phyloP scores from a whole-genome alignment of 2,329 filamentous ascomycete genomes.

The Cladosporium halotolerans region DNA sequence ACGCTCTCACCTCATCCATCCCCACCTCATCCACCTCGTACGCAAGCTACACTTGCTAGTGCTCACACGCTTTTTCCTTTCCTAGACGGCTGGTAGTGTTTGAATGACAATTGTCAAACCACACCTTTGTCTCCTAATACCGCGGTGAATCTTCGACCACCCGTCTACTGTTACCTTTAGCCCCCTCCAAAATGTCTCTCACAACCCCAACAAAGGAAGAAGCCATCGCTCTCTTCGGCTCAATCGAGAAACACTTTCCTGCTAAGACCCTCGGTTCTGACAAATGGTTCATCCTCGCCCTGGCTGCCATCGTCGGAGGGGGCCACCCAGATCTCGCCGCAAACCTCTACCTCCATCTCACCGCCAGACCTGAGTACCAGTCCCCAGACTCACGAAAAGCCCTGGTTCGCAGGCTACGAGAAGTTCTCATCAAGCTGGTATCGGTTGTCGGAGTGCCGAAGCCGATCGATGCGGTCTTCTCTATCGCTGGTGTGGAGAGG shows the following conservation, averaged over 20 bases:
- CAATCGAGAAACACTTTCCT: slow-evolving; percentile 40
- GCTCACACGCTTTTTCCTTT: too few species aligned
- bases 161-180: background rate
- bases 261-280: slow-evolving; percentile 36
- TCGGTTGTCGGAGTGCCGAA: slow-evolving; percentile 56
- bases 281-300: slow-evolving; percentile 42
- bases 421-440: slow-evolving; percentile 54
- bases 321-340: slow-evolving; percentile 47
- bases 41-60: too few species aligned
- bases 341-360: slow-evolving; percentile 52
- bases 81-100: too few species aligned
- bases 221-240: slow-evolving; percentile 31
- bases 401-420: slow-evolving; percentile 48
- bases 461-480: slow-evolving; percentile 54
- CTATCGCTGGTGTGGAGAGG: slow-evolving; percentile 47
- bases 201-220: slow-evolving; percentile 5
- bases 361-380: slow-evolving; percentile 41
- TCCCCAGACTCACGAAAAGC: slow-evolving; percentile 40
- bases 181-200: background rate
- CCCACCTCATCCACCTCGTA: too few species aligned
- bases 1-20: too few species aligned
- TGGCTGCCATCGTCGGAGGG: slow-evolving; percentile 45
- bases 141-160: too few species aligned
- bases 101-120: too few species aligned
- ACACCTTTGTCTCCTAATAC: too few species aligned